phyloP scores from a whole-genome alignment of 1,139 yeast genomes.

The Scheffersomyces insectosa region DNA sequence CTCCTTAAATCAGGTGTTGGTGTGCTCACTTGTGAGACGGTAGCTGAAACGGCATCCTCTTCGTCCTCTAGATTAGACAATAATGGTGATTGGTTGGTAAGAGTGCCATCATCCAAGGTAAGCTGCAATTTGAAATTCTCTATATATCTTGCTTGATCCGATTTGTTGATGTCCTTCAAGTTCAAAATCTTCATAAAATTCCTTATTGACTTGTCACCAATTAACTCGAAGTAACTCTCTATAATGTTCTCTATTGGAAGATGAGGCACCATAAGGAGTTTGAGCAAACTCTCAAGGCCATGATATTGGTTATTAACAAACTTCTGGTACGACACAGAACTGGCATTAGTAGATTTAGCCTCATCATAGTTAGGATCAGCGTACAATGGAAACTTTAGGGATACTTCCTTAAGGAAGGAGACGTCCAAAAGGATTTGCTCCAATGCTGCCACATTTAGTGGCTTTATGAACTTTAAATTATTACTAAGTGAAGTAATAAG shows the following conservation, averaged over 20 bases:
- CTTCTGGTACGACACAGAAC: conserved; percentile 46
- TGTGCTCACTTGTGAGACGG: conserved; percentile 14
- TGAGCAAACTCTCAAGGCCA: conserved; percentile 62
- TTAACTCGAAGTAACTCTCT: conserved; percentile 62
- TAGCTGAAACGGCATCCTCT: conserved; percentile 8
- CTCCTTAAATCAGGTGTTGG: conserved; percentile 25
- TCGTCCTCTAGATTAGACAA: conserved; percentile 27
- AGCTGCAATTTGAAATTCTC: conserved; percentile 64
- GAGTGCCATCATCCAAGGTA: conserved; percentile 46
- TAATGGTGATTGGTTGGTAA: conserved; percentile 45
- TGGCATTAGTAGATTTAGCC: conserved; percentile 9
- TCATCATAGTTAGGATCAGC: conserved; percentile 33
- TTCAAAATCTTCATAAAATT: conserved; percentile 68
- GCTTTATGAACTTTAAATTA: conserved; percentile 59
- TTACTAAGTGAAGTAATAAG: conserved; percentile 58
- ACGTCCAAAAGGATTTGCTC: conserved; percentile 82
- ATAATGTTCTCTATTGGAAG: conserved; percentile 67
- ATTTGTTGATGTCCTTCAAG: conserved; percentile 58
- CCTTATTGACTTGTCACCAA: conserved; percentile 62
- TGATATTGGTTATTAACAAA: conserved; percentile 51
- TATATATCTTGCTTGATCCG: conserved; percentile 50
- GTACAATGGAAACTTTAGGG: conserved; percentile 52
- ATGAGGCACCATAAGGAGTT: conserved; percentile 61
- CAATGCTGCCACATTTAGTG: conserved; percentile 67
- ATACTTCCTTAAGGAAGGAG: conserved; percentile 57